Conservation (phyloP, 257 asterid species). For the Solanum peruvianum region DNA sequence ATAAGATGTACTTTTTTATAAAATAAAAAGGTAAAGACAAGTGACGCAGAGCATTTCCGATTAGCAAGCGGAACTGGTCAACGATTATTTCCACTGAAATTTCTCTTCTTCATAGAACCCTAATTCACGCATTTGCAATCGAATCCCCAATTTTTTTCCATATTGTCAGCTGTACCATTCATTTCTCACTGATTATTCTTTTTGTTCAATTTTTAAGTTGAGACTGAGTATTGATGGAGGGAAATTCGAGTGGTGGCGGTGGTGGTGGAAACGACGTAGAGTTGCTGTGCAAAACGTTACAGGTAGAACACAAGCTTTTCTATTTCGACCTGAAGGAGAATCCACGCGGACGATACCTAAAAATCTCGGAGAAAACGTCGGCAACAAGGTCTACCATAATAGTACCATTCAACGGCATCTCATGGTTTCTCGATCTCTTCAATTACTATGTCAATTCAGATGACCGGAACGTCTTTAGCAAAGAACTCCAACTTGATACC, state of each 20-base stretch:
- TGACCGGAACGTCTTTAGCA: slow-evolving; percentile 73
- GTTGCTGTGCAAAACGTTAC: slow-evolving; percentile 76
- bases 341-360: slow-evolving; percentile 88
- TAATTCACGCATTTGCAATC: background rate
- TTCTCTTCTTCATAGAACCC: background rate
- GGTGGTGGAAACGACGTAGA: slow-evolving; percentile 43
- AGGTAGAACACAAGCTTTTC: slow-evolving; percentile 91
- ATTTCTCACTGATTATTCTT: too few relatives aligned
- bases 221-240: too few relatives aligned
- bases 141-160: too few relatives aligned
- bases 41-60: background rate
- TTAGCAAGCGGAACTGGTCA: background rate
- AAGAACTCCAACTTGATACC: slow-evolving; percentile 90
- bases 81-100: background rate
- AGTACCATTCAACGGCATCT: slow-evolving; percentile 81
- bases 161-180: too few relatives aligned
- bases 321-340: slow-evolving; percentile 97
- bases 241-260: too few relatives aligned
- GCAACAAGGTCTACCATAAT: slow-evolving; percentile 94
- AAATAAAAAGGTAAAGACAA: background rate
- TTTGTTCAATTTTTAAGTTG: too few relatives aligned
- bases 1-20: background rate
- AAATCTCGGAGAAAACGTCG: slow-evolving; percentile 94
- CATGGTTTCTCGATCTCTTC: slow-evolving; percentile 97
- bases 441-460: slow-evolving; percentile 84